Evolutionary conservation across 495 filamentous ascomycete genomes (phyloP), one percentile per base, ranked within the genome.

Genomic region (Aspergillus sclerotiicarbonarius): DNA sequence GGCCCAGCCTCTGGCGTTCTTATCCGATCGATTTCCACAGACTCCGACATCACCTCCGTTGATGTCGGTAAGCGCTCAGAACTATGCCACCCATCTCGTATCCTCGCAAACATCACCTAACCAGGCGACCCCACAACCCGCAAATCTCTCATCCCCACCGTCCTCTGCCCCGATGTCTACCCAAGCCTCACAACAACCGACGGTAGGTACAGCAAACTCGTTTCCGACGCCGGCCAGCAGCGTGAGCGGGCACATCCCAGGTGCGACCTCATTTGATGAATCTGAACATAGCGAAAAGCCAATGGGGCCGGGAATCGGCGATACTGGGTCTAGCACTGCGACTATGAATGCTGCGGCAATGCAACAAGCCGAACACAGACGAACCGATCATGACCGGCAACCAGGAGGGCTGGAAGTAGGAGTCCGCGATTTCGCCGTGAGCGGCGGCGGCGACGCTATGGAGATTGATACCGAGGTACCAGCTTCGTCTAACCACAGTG

Each of bases 41-140:
- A 73, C 76, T 37, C 76, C 75, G 65, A 72, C 69, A 70, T 78
- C 77, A 29, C 76, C 77, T 76, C 72, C 75, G 76, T 80, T 78
- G 75, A 80, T 80, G 77, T 78, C 76, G 72, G 75, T 79, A 67
- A 74, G 72, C 67, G 71, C 77, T 69, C 69, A 68, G 62, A 77
- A 69, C 61, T 70, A 80, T 80, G 77, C 71, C 72, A 70, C 71
- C 67, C 70, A 71, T 65, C 67, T 78, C 67, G 63, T 68, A 71
- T 69, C 74, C 65, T 68, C 71, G 65, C 76, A 78, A 67, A 68
- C 74, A 71, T 74, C 72, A 71, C 70, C 73, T 58, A 72, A 70
- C 64, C 71, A 75, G 76, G 67, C 73, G 64, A 76, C 70, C 54
- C 66, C 68, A 58, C 73, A 77, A 67, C 66, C 67, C 58, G 60